Evolutionary conservation across 1,139 yeast genomes (phyloP).

Genomic region (Yamadazyma diddensiae): DNA sequence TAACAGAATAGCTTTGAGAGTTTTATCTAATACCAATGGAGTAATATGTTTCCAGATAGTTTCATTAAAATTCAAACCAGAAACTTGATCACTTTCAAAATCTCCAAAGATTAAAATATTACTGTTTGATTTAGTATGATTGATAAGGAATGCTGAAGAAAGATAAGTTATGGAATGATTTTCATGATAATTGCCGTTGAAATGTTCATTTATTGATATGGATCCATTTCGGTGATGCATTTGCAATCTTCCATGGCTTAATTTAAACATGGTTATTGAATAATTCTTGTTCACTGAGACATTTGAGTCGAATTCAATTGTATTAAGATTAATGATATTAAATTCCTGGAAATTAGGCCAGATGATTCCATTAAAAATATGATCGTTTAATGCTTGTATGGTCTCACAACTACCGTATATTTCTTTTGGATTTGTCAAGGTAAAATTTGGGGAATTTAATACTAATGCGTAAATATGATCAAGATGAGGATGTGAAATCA

Average conservation of each 20-base stretch:
- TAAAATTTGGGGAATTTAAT: slow-evolving; percentile 65
- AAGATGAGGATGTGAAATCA: slow-evolving; percentile 80
- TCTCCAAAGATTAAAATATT: slow-evolving; percentile 71
- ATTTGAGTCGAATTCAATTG: slow-evolving; percentile 16
- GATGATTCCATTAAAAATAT: slow-evolving; percentile 68
- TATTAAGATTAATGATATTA: slow-evolving; percentile 25
- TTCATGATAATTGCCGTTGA: slow-evolving; percentile 7
- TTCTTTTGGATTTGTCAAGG: slow-evolving; percentile 24
- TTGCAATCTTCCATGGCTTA: slow-evolving; percentile 38
- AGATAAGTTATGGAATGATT: slow-evolving; percentile 19
- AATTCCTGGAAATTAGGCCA: slow-evolving; percentile 73
- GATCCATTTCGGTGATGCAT: slow-evolving; percentile 11
- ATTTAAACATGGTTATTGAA: slow-evolving; percentile 30
- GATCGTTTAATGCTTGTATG: slow-evolving; percentile 46
- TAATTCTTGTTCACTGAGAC: slow-evolving; percentile 20
- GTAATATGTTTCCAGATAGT: slow-evolving; percentile 60
- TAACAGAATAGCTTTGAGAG: slow-evolving; percentile 55
- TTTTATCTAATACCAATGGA: slow-evolving; percentile 32
- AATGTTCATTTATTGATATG: slow-evolving; percentile 13
- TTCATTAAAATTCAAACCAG: slow-evolving; percentile 40
- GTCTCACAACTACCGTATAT: slow-evolving; percentile 58
- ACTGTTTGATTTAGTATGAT: slow-evolving; percentile 27
- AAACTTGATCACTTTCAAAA: slow-evolving; percentile 63
- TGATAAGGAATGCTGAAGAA: slow-evolving; percentile 52
- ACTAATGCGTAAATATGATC: slow-evolving; percentile 75